Percentiles rank a stretch among this genome's conserved stretches.
Evolutionary conservation across 148 eudicot genomes (phyloP).

Genomic region (Mesembryanthemum crystallinum): DNA sequence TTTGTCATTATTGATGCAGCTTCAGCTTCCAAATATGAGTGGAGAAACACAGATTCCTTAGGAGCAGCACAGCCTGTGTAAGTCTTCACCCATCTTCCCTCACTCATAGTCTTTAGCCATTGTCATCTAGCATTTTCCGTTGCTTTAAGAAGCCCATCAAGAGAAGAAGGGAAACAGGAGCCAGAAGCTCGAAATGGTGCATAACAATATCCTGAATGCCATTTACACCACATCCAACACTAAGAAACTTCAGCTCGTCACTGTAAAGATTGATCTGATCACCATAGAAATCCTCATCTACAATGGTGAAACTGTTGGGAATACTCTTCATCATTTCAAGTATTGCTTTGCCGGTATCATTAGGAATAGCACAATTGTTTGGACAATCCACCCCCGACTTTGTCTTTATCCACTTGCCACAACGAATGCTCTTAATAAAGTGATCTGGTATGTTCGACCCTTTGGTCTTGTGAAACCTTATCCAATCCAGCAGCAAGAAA

Average conservation of each 20-base stretch:
- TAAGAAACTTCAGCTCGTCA: constrained; percentile 34
- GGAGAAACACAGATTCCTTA: constrained; percentile 5
- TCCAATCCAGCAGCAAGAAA: constrained; percentile 25
- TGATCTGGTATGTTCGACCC: constrained; percentile 8
- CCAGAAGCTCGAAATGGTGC: constrained; percentile 20
- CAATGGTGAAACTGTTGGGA: constrained; percentile 6
- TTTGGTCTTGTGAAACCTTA: constrained; percentile 25
- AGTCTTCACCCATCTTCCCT: constrained; percentile 28
- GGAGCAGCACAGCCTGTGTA: constrained; percentile 20
- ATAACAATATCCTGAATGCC: constrained; percentile 19
- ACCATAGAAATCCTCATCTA: constrained; percentile 31
- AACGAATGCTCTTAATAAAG: constrained; percentile 22
- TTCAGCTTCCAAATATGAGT: constrained; percentile 17
- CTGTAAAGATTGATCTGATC: constrained; percentile 21
- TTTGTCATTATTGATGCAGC: constrained; percentile 13
- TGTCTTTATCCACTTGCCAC: constrained; percentile 26
- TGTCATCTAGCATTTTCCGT: constrained; percentile 15
- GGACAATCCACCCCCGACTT: constrained; percentile 24
- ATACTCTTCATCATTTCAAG: constrained; percentile 18
- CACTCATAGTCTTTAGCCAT: constrained; percentile 19
- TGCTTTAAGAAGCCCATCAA: constrained; percentile 22
- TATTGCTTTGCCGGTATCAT: constrained; percentile 20
- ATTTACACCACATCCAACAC: constrained; percentile 29
- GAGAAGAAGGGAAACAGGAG: constrained; percentile 15
- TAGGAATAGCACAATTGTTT: constrained; percentile 18